Percentiles rank a stretch among this genome's conserved stretches.
phyloP scores from a whole-genome alignment of 129 eudicot genomes.

The Arctium minus region DNA sequence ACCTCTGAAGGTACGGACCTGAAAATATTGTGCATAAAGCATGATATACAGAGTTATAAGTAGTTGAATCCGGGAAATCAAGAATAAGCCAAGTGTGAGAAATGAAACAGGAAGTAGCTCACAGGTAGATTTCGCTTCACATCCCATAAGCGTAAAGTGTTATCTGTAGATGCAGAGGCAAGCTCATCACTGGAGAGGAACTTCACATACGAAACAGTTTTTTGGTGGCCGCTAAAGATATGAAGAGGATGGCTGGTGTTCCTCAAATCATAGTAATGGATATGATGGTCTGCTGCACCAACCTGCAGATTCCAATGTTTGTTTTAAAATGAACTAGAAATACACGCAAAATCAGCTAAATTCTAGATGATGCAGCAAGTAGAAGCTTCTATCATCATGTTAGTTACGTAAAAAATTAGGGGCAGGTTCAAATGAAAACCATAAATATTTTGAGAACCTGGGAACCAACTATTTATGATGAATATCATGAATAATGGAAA shows the following conservation, averaged over 20 bases:
- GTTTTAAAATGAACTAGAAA: not conserved
- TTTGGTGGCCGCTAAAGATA: constrained; percentile 59
- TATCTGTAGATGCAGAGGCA: constrained; percentile 70
- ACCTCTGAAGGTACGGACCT: constrained; percentile 74
- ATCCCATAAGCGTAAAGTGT: constrained; percentile 60
- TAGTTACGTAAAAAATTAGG: not conserved
- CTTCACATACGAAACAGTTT: constrained; percentile 64
- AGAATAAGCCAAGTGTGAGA: not conserved
- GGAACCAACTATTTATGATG: not conserved
- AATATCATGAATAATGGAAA: not conserved
- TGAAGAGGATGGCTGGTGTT: constrained; percentile 55
- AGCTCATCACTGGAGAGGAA: constrained; percentile 52
- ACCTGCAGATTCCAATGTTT: constrained; percentile 38
- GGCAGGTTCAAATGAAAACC: not conserved
- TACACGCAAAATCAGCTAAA: not conserved
- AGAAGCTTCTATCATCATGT: not conserved
- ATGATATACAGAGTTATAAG: not conserved
- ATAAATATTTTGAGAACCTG: not conserved
- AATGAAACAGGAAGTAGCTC: constrained; percentile 23
- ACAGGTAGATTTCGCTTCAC: constrained; percentile 48
- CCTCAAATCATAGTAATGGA: constrained; percentile 65
- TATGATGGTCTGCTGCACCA: constrained; percentile 69
- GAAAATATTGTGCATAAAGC: constrained; percentile 2
- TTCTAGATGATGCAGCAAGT: not conserved
- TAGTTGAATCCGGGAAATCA: not conserved